Conservation (phyloP, 768 basidiomycete species). For the Candolleomyces eurysporus region DNA sequence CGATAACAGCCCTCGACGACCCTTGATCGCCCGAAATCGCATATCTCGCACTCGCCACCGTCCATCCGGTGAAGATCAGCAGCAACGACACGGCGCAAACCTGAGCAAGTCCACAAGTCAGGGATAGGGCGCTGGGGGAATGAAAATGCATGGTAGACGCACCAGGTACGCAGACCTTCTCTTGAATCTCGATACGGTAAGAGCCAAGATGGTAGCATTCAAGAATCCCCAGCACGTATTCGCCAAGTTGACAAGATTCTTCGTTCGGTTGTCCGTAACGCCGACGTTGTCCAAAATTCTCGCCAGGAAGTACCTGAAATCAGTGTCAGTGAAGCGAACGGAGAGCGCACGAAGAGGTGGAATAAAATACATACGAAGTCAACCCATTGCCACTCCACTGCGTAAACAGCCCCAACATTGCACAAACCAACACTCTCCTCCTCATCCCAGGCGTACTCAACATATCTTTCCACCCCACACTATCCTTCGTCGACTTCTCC, state of each 20-base stretch:
- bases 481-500: conserved; percentile 45
- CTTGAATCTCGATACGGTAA: conserved; percentile 45
- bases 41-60: conserved; percentile 50
- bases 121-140: not conserved
- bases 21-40: conserved; percentile 37
- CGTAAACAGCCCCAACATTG: conserved; percentile 54
- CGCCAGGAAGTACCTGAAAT: conserved; percentile 49
- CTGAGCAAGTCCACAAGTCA: conserved; percentile 16
- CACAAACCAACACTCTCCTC: conserved; percentile 44
- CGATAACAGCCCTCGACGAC: conserved; percentile 49
- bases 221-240: conserved; percentile 54
- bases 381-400: conserved; percentile 68
- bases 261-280: conserved; percentile 44
- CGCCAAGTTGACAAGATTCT: conserved; percentile 58
- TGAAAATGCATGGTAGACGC: conserved; percentile 11
- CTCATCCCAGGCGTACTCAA: conserved; percentile 50
- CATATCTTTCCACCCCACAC: conserved; percentile 44
- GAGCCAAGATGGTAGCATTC: conserved; percentile 50
- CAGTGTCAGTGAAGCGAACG: not conserved
- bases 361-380: conserved; percentile 36
- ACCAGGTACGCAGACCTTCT: conserved; percentile 51
- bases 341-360: not conserved
- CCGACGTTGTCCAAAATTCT: conserved; percentile 54
- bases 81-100: conserved; percentile 45
- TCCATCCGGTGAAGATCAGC: conserved; percentile 53